phyloP scores from a whole-genome alignment of 768 basidiomycete species.

The Phaeotremella skinneri region DNA sequence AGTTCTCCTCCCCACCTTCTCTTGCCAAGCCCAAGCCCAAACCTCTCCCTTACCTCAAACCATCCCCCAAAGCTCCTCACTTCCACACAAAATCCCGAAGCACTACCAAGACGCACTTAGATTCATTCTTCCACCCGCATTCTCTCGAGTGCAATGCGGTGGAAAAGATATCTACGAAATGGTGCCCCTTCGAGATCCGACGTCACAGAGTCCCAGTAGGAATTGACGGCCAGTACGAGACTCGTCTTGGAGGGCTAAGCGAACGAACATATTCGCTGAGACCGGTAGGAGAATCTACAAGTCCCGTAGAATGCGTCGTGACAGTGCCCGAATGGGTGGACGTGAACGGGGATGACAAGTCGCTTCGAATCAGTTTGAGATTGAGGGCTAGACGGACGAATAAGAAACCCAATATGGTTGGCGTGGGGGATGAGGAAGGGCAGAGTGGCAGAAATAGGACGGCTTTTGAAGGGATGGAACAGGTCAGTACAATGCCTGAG shows the following conservation, averaged over 20 bases:
- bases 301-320: constrained; percentile 48
- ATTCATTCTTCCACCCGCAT: not conserved
- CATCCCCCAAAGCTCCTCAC: too few relatives aligned
- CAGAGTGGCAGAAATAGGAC: not conserved
- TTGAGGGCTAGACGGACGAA: constrained; percentile 24
- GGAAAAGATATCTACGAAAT: constrained; percentile 13
- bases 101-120: not conserved
- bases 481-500: not conserved
- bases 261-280: constrained; percentile 32
- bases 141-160: constrained; percentile 1
- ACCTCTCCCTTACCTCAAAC: too few relatives aligned
- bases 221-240: not conserved
- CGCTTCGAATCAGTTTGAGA: constrained; percentile 35
- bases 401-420: too few relatives aligned
- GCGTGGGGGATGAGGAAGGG: not conserved
- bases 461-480: not conserved
- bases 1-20: too few relatives aligned
- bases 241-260: not conserved
- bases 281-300: constrained; percentile 27
- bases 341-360: constrained; percentile 32
- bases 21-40: too few relatives aligned
- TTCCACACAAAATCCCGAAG: constrained; percentile 7
- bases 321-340: constrained; percentile 48
- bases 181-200: constrained; percentile 3
- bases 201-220: constrained; percentile 14